These are phyloP conservation scores for Beauveria sp. DNA, from an alignment of 2,329 filamentous ascomycete genomes.

Conservation along the genomic window DNA sequence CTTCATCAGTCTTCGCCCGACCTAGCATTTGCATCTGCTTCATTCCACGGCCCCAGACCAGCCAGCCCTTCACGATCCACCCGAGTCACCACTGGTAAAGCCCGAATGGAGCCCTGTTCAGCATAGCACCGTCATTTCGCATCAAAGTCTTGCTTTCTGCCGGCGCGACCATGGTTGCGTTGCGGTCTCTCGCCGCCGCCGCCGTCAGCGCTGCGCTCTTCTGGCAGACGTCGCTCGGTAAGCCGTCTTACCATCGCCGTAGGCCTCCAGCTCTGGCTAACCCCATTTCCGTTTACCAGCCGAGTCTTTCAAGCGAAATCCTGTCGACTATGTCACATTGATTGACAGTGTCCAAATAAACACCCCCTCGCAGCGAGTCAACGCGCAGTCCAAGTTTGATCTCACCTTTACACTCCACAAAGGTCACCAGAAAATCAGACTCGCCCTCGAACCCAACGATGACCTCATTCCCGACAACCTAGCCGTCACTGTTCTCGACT, in stretches of 20 bases:
- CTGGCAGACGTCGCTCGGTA: constrained; percentile 25
- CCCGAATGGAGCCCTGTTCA: constrained; percentile 3
- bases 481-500: constrained; percentile 61
- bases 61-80: background rate
- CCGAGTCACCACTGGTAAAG: background rate
- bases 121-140: background rate
- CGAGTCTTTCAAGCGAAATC: constrained; percentile 67
- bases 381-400: constrained; percentile 77
- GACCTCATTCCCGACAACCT: constrained; percentile 77
- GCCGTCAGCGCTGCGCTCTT: constrained; percentile 23
- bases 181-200: constrained; percentile 24
- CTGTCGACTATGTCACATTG: constrained; percentile 64
- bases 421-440: constrained; percentile 61
- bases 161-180: constrained; percentile 24
- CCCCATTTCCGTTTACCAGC: constrained; percentile 34
- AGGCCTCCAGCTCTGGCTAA: background rate
- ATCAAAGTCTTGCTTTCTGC: background rate
- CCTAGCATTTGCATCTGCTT: background rate
- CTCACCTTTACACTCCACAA: constrained; percentile 70
- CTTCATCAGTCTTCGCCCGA: background rate
- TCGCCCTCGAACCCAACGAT: constrained; percentile 82
- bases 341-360: constrained; percentile 71
- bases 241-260: constrained; percentile 9
- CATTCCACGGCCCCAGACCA: background rate
- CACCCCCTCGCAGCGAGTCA: constrained; percentile 69